phyloP scores from a whole-genome alignment of 2,329 filamentous ascomycete genomes.

The Mycosphaerella sp. region DNA sequence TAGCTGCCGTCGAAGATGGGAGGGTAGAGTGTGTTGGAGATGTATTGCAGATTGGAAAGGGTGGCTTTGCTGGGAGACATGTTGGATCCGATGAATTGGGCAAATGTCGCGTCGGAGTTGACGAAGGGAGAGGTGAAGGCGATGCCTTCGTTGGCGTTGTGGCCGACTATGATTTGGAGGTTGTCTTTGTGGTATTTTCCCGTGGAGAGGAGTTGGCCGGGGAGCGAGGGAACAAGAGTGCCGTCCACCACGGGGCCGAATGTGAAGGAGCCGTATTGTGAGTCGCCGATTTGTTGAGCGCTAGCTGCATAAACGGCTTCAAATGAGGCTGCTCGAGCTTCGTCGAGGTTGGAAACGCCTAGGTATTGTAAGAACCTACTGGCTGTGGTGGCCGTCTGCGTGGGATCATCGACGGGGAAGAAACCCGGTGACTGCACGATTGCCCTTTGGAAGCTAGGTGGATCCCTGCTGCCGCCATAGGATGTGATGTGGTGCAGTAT shows the following conservation, averaged over 20 bases:
- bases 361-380: constrained; percentile 37
- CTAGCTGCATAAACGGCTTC: constrained; percentile 39
- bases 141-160: constrained; percentile 43
- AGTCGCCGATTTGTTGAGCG: constrained; percentile 35
- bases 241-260: constrained; percentile 45
- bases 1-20: constrained; percentile 20
- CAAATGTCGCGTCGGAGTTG: constrained; percentile 31
- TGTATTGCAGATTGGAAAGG: constrained; percentile 34
- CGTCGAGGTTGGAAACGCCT: constrained; percentile 41
- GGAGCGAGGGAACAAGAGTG: constrained; percentile 42
- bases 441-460: constrained; percentile 41
- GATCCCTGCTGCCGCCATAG: constrained; percentile 39
- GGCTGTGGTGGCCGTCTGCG: constrained; percentile 37
- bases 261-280: constrained; percentile 41
- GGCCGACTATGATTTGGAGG: constrained; percentile 40
- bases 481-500: constrained; percentile 52
- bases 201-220: constrained; percentile 40
- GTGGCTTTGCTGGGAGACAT: constrained; percentile 22
- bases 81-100: constrained; percentile 27
- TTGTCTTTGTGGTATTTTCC: constrained; percentile 40
- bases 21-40: constrained; percentile 46
- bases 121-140: constrained; percentile 40
- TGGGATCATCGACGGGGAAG: constrained; percentile 32
- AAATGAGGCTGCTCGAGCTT: constrained; percentile 40
- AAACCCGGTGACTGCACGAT: constrained; percentile 45